Evolutionary conservation across 192 early-diverging fungal species (phyloP).

Genomic region (Coemansia reversa): DNA sequence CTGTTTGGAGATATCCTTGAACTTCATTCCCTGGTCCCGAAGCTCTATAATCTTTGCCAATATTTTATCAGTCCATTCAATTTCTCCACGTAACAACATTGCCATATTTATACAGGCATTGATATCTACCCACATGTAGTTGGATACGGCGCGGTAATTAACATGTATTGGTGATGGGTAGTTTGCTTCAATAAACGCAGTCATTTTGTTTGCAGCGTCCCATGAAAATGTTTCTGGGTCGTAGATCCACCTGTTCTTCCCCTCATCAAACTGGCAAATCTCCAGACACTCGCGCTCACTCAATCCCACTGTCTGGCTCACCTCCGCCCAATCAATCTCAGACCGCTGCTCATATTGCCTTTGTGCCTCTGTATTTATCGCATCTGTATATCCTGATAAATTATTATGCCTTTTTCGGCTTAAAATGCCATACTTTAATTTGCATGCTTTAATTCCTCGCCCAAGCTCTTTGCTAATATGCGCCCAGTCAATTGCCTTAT

Average conservation of each 20-base stretch:
- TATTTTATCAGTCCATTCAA: slow-evolving; percentile 11
- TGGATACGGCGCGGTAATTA: slow-evolving; percentile 19
- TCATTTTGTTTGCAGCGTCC: neutral
- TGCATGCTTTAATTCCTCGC: neutral
- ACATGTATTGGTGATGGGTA: slow-evolving; percentile 10
- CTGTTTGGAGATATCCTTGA: slow-evolving; percentile 5
- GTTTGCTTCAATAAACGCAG: slow-evolving; percentile 7
- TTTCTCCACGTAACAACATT: slow-evolving; percentile 3
- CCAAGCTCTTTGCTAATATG: no score
- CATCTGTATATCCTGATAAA: neutral
- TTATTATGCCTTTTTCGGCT: neutral
- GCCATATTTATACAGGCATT: slow-evolving; percentile 14
- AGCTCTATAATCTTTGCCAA: neutral
- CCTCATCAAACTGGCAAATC: neutral
- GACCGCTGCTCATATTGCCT: neutral
- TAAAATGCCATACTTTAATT: neutral
- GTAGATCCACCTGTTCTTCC: slow-evolving; percentile 13
- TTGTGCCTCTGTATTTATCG: neutral
- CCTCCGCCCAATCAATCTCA: slow-evolving; percentile 6
- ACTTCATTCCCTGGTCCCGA: slow-evolving; percentile 8
- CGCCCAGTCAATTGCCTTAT: no score
- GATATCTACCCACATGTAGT: slow-evolving; percentile 21
- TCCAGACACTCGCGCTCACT: slow-evolving; percentile 15
- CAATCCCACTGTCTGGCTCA: neutral
- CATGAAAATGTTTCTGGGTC: slow-evolving; percentile 10